Evolutionary conservation across 768 basidiomycete species (phyloP).

Genomic region (Pholiota molesta): DNA sequence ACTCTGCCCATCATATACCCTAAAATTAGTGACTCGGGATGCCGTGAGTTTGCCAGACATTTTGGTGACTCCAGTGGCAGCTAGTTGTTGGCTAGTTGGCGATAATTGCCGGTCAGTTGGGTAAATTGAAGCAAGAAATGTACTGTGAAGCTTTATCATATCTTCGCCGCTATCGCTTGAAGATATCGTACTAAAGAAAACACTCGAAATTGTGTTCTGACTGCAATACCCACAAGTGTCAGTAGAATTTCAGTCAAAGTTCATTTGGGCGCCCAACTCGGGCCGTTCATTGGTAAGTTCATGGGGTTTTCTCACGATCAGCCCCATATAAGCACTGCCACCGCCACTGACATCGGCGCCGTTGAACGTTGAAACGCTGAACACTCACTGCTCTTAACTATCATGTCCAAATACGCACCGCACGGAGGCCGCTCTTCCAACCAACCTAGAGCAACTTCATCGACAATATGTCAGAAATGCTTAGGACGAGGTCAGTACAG

Average conservation of each 20-base stretch:
- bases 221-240: not conserved
- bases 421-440: slow-evolving; percentile 60
- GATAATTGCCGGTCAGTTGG: too few species aligned
- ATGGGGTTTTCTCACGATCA: not conserved
- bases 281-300: not conserved
- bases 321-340: not conserved
- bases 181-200: too few species aligned
- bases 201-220: too few species aligned
- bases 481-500: slow-evolving; percentile 57
- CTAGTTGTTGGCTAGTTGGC: too few species aligned
- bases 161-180: too few species aligned
- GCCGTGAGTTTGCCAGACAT: not conserved
- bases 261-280: too few species aligned
- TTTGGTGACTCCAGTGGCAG: not conserved
- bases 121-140: not conserved
- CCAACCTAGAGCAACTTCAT: slow-evolving; percentile 62
- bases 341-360: not conserved
- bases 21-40: not conserved
- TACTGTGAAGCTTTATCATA: not conserved
- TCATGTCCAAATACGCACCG: slow-evolving; percentile 83
- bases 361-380: not conserved
- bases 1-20: not conserved
- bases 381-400: slow-evolving; percentile 3
- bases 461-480: slow-evolving; percentile 85
- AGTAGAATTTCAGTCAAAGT: too few species aligned